Evolutionary conservation across 805 yeast species (phyloP).

Genomic region (Candida vaughaniae): DNA sequence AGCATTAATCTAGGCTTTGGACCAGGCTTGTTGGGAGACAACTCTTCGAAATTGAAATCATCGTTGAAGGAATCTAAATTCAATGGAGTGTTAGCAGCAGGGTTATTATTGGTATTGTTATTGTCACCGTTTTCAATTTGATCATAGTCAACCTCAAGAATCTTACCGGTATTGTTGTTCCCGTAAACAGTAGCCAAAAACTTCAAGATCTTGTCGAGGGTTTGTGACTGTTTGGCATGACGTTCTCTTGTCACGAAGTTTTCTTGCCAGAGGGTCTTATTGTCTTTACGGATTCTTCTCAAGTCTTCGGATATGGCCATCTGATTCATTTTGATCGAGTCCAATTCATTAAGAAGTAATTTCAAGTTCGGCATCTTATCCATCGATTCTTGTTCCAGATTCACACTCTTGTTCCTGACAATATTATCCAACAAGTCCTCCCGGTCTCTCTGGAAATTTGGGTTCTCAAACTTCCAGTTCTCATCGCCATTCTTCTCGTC

Average conservation of each 20-base stretch:
- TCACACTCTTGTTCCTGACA: slow-evolving; percentile 62
- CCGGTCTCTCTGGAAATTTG: slow-evolving; percentile 69
- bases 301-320: slow-evolving; percentile 80
- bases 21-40: slow-evolving; percentile 1
- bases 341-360: slow-evolving; percentile 66
- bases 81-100: slow-evolving; percentile 14
- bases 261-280: slow-evolving; percentile 90
- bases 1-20: slow-evolving; percentile 41
- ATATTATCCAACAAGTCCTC: slow-evolving; percentile 86
- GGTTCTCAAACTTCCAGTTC: slow-evolving; percentile 84
- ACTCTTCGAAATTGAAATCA: slow-evolving; percentile 11
- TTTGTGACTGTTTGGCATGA: slow-evolving; percentile 80
- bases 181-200: slow-evolving; percentile 85
- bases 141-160: slow-evolving; percentile 31
- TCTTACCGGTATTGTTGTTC: slow-evolving; percentile 48
- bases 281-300: slow-evolving; percentile 78
- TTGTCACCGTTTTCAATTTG: slow-evolving; percentile 12
- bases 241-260: slow-evolving; percentile 79
- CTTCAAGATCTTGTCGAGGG: slow-evolving; percentile 81
- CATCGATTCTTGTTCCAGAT: slow-evolving; percentile 15
- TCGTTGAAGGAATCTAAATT: slow-evolving; percentile 7
- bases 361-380: slow-evolving; percentile 44
- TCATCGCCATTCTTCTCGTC: slow-evolving; percentile 61
- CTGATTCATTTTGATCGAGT: slow-evolving; percentile 75
- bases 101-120: slow-evolving; percentile 5